Evolutionary conservation across 2,329 filamentous ascomycete species (phyloP), one percentile per base, ranked within the genome.

Genomic region (Pyrenophora graminea): DNA sequence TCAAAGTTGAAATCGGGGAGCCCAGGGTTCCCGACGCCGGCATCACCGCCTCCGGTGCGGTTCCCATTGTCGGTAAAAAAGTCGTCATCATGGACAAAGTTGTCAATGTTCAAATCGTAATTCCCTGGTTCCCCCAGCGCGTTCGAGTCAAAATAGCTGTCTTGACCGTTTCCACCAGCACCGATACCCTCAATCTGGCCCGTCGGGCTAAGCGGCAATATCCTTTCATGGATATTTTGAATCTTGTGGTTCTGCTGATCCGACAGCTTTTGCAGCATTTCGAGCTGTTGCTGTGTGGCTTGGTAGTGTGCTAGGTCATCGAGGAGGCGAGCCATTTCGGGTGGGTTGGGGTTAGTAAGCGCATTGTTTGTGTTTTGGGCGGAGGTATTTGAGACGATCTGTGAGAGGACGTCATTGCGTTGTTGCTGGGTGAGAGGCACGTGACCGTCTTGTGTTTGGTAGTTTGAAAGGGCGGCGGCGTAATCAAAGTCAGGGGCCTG

Each of bases 181-280:
- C 52, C 45, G 4, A 94, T 72, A 4, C 89, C 89, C 1, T 90
- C 89, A 31, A 96, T 89, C 13, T 83, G 82, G 4, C 90, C 91
- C 0, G 85, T 89, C 0, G 91, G 91, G 64, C 87, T 92, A 10
- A 96, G 80, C 0, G 91, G 91, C 6, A 89, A 86, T 6, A 97
- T 80, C 13, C 91, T 77, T 48, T 84, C 85, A 44, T 85, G 85
- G 8, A 97, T 79, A 51, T 89, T 85, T 55, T 89, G 84, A 1
- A 97, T 88, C 41, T 89, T 88, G 40, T 82, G 82, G 53, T 88
- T 86, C 65, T 96, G 91, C 53, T 93, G 86, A 19, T 85, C 83
- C 67, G 95, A 90, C 64, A 96, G 79, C 37, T 86, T 87, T 56
- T 90, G 85, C 2, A 97, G 80, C 25, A 88, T 82, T 44, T 94